phyloP scores from a whole-genome alignment of 108 stramenopile genomes.

The Nitzschia palea region DNA sequence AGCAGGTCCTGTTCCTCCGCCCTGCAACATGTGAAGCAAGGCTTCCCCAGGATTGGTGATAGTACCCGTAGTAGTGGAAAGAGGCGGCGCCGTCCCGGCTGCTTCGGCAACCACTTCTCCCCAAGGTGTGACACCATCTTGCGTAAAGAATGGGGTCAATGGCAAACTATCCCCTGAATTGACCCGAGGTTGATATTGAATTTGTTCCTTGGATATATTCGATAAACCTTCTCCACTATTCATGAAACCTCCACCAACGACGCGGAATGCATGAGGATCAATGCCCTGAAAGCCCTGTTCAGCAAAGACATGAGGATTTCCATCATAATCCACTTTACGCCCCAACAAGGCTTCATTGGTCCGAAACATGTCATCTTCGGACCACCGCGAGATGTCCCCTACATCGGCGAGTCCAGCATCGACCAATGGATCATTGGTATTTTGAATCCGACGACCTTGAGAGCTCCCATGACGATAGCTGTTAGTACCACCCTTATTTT shows the following conservation, averaged over 20 bases:
- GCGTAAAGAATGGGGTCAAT: conserved; percentile 76
- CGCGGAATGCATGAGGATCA: conserved; percentile 87
- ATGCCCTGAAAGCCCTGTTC: conserved; percentile 67
- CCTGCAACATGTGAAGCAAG: conserved; percentile 41
- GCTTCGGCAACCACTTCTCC: conserved; percentile 57
- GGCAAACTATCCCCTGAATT: background rate
- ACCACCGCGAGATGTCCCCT: conserved; percentile 71
- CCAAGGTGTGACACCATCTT: conserved; percentile 81
- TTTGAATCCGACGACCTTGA: conserved; percentile 1
- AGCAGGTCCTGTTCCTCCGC: background rate
- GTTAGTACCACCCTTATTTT: too few species aligned
- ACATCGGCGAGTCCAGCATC: conserved; percentile 52
- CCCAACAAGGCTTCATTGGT: conserved; percentile 75
- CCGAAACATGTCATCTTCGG: conserved; percentile 86
- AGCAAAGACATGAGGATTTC: conserved; percentile 85
- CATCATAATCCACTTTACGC: conserved; percentile 74
- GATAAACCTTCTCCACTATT: conserved; percentile 38
- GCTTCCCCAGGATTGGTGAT: conserved; percentile 39
- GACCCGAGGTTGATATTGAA: conserved; percentile 31
- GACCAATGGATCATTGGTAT: conserved; percentile 45
- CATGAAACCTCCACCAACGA: conserved; percentile 85
- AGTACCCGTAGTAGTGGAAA: background rate
- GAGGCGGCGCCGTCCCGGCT: background rate
- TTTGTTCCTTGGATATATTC: background rate
- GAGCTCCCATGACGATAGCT: background rate